Evolutionary conservation across 2,329 filamentous ascomycete species (phyloP).

Genomic region (Paecilomyces niveus): DNA sequence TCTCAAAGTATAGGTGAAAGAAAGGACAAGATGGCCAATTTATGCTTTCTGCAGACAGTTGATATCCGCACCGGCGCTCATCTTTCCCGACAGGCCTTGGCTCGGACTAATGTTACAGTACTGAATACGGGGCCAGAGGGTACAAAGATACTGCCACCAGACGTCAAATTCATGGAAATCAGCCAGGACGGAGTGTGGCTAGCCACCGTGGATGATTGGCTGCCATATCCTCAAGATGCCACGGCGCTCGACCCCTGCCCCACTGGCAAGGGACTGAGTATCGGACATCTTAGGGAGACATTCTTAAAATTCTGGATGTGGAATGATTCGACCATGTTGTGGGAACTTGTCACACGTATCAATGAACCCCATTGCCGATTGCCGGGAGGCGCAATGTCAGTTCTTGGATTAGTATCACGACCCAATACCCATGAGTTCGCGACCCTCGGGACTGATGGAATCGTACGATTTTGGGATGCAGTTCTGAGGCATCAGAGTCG

Average conservation of each 20-base stretch:
- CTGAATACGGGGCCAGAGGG: conserved; percentile 68
- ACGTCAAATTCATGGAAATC: conserved; percentile 66
- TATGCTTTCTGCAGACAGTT: conserved; percentile 65
- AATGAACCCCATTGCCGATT: conserved; percentile 67
- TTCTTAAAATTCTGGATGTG: conserved; percentile 87
- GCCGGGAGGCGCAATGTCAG: conserved; percentile 44
- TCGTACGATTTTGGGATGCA: conserved; percentile 75
- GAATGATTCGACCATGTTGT: conserved; percentile 48
- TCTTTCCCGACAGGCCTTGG: conserved; percentile 77
- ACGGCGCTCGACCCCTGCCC: conserved; percentile 44
- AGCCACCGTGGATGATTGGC: conserved; percentile 87
- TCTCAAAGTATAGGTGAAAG: conserved; percentile 36
- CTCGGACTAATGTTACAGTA: conserved; percentile 79
- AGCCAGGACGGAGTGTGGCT: conserved; percentile 82
- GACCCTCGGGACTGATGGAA: conserved; percentile 74
- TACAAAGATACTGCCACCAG: conserved; percentile 66
- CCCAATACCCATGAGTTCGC: conserved; percentile 67
- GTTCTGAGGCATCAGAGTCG: conserved; percentile 63
- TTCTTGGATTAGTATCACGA: conserved; percentile 68
- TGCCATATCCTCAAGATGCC: conserved; percentile 63
- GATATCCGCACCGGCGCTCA: conserved; percentile 74
- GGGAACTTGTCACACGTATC: conserved; percentile 74
- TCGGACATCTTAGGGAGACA: conserved; percentile 55
- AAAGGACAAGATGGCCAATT: conserved; percentile 44
- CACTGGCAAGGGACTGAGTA: conserved; percentile 36